A percentile compares a stretch with the other conserved stretches of the same genome.
Conservation (phyloP, 2,329 filamentous ascomycete genomes). For the Claviceps digitariae region DNA sequence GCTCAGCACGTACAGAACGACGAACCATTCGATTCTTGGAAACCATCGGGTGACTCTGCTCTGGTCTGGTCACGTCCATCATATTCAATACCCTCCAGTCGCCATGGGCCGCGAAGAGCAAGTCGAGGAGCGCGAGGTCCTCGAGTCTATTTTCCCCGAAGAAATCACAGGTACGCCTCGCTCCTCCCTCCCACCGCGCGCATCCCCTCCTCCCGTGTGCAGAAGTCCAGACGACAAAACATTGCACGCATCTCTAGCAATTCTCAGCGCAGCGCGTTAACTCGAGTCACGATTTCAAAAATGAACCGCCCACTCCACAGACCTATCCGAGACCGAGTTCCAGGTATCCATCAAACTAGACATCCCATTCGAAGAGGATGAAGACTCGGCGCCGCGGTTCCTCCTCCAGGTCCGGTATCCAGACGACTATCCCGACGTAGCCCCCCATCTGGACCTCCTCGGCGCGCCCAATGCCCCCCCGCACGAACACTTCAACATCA, state of each 20-base stretch:
- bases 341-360: slow-evolving; percentile 79
- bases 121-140: slow-evolving; percentile 88
- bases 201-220: not conserved
- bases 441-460: slow-evolving; percentile 69
- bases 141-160: slow-evolving; percentile 95
- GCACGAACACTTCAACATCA: slow-evolving; percentile 64
- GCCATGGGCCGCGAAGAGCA: slow-evolving; percentile 72
- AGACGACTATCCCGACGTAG: slow-evolving; percentile 78
- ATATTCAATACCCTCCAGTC: not conserved
- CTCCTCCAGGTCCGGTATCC: slow-evolving; percentile 80
- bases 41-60: not conserved
- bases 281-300: too few relatives aligned
- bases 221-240: not conserved
- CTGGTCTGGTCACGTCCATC: not conserved
- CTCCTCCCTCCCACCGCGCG: not conserved
- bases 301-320: slow-evolving; percentile 28
- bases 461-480: slow-evolving; percentile 54
- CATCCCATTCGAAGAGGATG: slow-evolving; percentile 44
- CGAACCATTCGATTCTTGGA: not conserved
- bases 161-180: slow-evolving; percentile 67
- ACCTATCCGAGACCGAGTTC: slow-evolving; percentile 82
- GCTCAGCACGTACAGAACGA: not conserved
- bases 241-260: too few relatives aligned
- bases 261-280: too few relatives aligned
- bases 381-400: slow-evolving; percentile 54